A percentile compares a stretch with the other conserved stretches of the same genome.
Evolutionary conservation across 2,329 filamentous ascomycete genomes (phyloP).

Genomic region (Gaeumannomyces sp.): DNA sequence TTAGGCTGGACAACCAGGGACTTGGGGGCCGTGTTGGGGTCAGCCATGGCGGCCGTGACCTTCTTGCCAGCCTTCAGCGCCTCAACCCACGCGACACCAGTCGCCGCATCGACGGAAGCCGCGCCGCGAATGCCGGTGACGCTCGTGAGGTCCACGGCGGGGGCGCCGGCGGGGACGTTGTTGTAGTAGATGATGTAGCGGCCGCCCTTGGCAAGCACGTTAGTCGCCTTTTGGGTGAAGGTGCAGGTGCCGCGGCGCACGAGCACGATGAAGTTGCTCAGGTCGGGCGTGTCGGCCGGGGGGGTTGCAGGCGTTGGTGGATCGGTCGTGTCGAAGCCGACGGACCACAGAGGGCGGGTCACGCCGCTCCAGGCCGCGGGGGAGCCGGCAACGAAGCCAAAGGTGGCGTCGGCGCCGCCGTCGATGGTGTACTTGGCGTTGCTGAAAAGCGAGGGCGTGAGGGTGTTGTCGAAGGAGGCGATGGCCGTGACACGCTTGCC

Average conservation of each 20-base stretch:
- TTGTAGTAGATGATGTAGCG: slow-evolving; percentile 59
- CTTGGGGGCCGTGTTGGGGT: slow-evolving; percentile 29
- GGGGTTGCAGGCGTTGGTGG: slow-evolving; percentile 44
- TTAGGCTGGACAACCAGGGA: slow-evolving; percentile 32
- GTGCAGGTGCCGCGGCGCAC: slow-evolving; percentile 51
- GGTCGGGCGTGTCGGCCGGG: slow-evolving; percentile 49
- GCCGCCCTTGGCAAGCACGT: slow-evolving; percentile 48
- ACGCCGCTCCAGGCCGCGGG: slow-evolving; percentile 38
- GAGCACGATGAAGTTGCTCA: slow-evolving; percentile 52
- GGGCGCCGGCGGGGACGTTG: slow-evolving; percentile 42
- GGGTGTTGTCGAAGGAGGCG: slow-evolving; percentile 42
- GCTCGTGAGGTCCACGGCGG: slow-evolving; percentile 25
- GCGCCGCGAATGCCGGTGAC: slow-evolving; percentile 29
- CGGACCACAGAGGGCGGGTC: slow-evolving; percentile 42
- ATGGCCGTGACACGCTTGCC: slow-evolving; percentile 42
- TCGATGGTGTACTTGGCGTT: slow-evolving; percentile 35
- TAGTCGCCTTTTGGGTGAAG: slow-evolving; percentile 47
- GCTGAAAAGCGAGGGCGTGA: slow-evolving; percentile 36
- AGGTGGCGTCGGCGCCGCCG: slow-evolving; percentile 26
- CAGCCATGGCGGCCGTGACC: slow-evolving; percentile 38
- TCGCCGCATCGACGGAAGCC: slow-evolving; percentile 34
- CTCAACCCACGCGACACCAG: slow-evolving; percentile 38
- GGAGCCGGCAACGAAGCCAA: slow-evolving; percentile 37
- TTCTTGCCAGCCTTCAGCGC: slow-evolving; percentile 36
- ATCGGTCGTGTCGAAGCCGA: slow-evolving; percentile 41